phyloP scores from a whole-genome alignment of 164 flowering plant species.

The Cinnamomum micranthum region DNA sequence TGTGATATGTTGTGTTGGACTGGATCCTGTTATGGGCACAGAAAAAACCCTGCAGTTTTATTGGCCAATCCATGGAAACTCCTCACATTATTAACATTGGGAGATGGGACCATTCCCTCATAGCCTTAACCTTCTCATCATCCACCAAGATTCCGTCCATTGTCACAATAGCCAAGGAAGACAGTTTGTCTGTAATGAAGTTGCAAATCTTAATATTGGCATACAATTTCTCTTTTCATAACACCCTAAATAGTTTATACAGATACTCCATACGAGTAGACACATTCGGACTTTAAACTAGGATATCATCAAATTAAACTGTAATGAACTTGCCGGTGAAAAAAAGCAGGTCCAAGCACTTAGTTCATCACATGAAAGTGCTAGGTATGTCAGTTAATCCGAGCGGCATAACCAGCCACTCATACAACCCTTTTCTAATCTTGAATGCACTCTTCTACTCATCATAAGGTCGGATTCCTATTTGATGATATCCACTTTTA shows the following conservation, averaged over 20 bases:
- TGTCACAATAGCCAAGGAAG: neutral
- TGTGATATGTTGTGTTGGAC: no score
- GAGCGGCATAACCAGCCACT: slow-evolving; percentile 2
- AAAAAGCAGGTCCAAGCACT: neutral
- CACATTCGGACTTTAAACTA: neutral
- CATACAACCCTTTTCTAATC: neutral
- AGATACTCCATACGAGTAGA: neutral
- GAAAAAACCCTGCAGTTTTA: no score
- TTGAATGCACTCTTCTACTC: neutral
- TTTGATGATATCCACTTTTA: neutral
- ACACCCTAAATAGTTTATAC: no score
- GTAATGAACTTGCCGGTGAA: slow-evolving; percentile 1
- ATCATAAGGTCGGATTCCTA: no score
- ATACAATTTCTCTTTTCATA: neutral
- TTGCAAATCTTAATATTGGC: neutral
- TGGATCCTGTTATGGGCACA: no score
- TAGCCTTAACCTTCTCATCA: neutral
- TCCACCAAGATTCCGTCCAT: neutral
- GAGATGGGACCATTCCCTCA: neutral
- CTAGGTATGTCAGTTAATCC: neutral
- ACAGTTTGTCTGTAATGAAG: neutral
- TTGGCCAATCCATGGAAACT: neutral
- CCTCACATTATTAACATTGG: neutral
- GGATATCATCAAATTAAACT: neutral
- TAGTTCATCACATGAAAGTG: slow-evolving; percentile 3